Base-by-base conservation (phyloP, 2,329 filamentous ascomycete species). In the Magnaporthales sp. region DNA sequence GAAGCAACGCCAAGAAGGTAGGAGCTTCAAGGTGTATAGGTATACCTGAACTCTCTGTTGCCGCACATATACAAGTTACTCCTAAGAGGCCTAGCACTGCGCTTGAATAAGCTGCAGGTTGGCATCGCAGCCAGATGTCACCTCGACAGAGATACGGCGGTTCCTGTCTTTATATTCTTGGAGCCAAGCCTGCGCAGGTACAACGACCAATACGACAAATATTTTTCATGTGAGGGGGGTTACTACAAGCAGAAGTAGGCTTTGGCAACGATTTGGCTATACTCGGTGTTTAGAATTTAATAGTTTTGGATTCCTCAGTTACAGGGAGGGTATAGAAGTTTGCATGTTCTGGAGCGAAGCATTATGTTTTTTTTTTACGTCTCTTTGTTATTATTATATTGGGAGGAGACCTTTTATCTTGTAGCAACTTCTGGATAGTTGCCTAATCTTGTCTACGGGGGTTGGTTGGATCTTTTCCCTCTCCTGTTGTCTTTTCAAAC, bases 1-100 rank as follows among this genome's bases (percentile, higher is more conserved):
- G 13, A 56, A 70, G 69, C 70, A 56, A 71, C 70, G 8, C 70
- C 70, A 19, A 67, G 70, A 62, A 70, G 68, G 61, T 71, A 71
- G 70, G 67, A 68, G 46, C 66, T 66, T 66, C 67, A 63, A 60
- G 67, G 65, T 63, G 30, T 66, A n/a, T 66, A 66, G 65, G 65
- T 66, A 27, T 66, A 63, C 65, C 32, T 66, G 64, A 66, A 66
- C 64, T 66, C 64, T 60, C 64, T 66, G 64, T 30, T 66, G 29
- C 64, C 29, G 30, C 64, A 61, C 22, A 56, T 66, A 10, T 60
- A 61, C 54, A 66, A 29, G 15, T n/a, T 61, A 8, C 51, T 46
- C 29, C 54, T 66, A 29, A n/a, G 54, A 29, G 31, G 51, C 51
- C 64, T 66, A n/a, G 54, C 64, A 13, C 58, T 30, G n/a, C 64